Evolutionary conservation across 2,329 filamentous ascomycete species (phyloP).

Genomic region (Fusarium penzigii): DNA sequence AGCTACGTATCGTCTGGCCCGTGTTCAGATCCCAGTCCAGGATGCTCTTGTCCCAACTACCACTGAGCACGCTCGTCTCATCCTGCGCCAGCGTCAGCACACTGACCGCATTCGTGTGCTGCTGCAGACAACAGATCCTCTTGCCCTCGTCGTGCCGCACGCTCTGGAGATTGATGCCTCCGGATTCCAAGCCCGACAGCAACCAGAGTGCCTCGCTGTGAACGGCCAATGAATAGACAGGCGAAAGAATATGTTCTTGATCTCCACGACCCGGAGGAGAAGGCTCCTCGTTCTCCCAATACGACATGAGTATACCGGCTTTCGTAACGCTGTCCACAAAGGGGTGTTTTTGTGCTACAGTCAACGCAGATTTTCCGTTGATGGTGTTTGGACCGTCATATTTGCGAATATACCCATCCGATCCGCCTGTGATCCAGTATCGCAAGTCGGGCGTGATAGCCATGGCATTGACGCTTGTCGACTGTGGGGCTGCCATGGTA

Average conservation of each 20-base stretch:
- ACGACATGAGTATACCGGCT: slow-evolving; percentile 89
- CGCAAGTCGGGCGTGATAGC: slow-evolving; percentile 90
- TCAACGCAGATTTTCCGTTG: slow-evolving; percentile 90
- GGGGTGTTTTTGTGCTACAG: slow-evolving; percentile 91
- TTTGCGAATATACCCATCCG: slow-evolving; percentile 94
- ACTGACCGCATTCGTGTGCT: slow-evolving; percentile 90
- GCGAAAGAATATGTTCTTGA: slow-evolving; percentile 70
- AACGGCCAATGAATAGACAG: slow-evolving; percentile 91
- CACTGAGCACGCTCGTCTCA: slow-evolving; percentile 84
- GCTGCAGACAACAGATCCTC: slow-evolving; percentile 75
- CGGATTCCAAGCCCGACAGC: slow-evolving; percentile 85
- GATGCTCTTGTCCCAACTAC: slow-evolving; percentile 94
- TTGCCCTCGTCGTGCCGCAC: slow-evolving; percentile 94
- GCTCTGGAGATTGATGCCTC: slow-evolving; percentile 89
- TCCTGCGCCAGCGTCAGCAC: slow-evolving; percentile 80
- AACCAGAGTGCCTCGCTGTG: slow-evolving; percentile 91
- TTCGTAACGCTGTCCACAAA: slow-evolving; percentile 98
- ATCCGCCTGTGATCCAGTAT: slow-evolving; percentile 92
- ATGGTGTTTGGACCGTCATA: slow-evolving; percentile 95
- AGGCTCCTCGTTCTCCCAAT: slow-evolving; percentile 97
- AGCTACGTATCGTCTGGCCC: slow-evolving; percentile 73
- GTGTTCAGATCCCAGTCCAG: slow-evolving; percentile 95
- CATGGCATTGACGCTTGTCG: slow-evolving; percentile 92
- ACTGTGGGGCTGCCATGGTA: slow-evolving; percentile 93
- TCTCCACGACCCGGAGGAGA: slow-evolving; percentile 43